Evolutionary conservation across 139 green algal species (phyloP), one percentile per base, ranked within the genome.

Genomic region (Chlorella sp.): DNA sequence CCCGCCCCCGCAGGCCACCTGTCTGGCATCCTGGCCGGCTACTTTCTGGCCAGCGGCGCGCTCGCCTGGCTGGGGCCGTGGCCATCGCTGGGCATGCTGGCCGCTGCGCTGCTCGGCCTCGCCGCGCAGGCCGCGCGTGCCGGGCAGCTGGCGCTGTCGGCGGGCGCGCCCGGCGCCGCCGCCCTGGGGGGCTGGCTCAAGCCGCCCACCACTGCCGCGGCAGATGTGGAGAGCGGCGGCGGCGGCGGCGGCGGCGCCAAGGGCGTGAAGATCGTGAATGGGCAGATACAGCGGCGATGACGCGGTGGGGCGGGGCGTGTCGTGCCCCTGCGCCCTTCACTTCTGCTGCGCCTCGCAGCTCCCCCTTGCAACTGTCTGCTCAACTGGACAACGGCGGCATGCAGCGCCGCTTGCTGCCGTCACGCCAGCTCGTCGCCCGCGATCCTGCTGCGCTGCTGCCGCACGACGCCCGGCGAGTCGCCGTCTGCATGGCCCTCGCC

Each of bases 21-120:
- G 23, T 66, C 74, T 8, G 90, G 90, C 58, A 87, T 94, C 41
- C 25, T 93, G 25, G 84, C 79, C 0, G 90, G 90, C 5, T 92
- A 90, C 25, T 5, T 78, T 23, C 50, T 94, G n/a, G 77, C 73
- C 17, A 81, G 58, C 36, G 82, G 79, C 19, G 8, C 56, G 35
- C 82, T 93, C 55, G 79, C 83, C 59, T 82, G 74, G 70, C 36
- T 90, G 31, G 72, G 50, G 6, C 35, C 71, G 12, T 87, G 42
- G 43, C 40, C 42, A n/a, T 29, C 63, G 25, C 25, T 79, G 23
- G 50, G 25, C 23, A 31, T 79, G 5, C 31, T 73, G 27, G n/a
- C 25, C 46, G 35, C 23, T 31, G 33, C 48, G 2, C 25, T 51
- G 21, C 46, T 61, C 38, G 51, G 51, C 36, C 31, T 66, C 19